Conservation (phyloP, 805 yeast species). For the Cyberlindnera xylosilytica region DNA sequence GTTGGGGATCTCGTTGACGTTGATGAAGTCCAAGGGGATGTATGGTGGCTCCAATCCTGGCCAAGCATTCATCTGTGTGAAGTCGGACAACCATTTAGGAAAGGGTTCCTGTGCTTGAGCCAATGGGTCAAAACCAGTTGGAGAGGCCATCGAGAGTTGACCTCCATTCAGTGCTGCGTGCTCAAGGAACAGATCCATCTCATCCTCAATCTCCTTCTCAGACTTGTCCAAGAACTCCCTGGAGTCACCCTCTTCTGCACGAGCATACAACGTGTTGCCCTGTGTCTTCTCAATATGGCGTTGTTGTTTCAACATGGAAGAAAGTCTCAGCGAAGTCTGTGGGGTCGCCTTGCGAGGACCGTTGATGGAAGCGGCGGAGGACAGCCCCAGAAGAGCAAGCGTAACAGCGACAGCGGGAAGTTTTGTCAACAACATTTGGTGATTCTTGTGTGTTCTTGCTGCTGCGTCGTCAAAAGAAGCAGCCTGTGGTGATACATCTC, state of each 20-base stretch:
- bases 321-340: slow-evolving; percentile 5
- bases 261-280: slow-evolving; percentile 9
- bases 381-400: not conserved
- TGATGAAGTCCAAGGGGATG: slow-evolving; percentile 71
- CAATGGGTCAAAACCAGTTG: slow-evolving; percentile 28
- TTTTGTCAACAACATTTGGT: not conserved
- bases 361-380: not conserved
- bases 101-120: slow-evolving; percentile 42
- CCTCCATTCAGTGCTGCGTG: slow-evolving; percentile 6
- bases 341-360: slow-evolving; percentile 7
- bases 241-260: not conserved
- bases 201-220: slow-evolving; percentile 12
- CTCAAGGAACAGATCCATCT: slow-evolving; percentile 8
- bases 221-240: slow-evolving; percentile 8
- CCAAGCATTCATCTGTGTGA: slow-evolving; percentile 77
- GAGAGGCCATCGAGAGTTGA: slow-evolving; percentile 12
- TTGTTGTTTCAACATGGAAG: slow-evolving; percentile 14
- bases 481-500: no score
- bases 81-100: slow-evolving; percentile 74
- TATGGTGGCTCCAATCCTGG: slow-evolving; percentile 88
- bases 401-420: not conserved
- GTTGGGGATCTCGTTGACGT: slow-evolving; percentile 50
- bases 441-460: no score
- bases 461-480: no score
- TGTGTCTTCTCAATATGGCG: slow-evolving; percentile 8